Evolutionary conservation across 148 eudicot species (phyloP).

Genomic region (Heliosperma pusillum): DNA sequence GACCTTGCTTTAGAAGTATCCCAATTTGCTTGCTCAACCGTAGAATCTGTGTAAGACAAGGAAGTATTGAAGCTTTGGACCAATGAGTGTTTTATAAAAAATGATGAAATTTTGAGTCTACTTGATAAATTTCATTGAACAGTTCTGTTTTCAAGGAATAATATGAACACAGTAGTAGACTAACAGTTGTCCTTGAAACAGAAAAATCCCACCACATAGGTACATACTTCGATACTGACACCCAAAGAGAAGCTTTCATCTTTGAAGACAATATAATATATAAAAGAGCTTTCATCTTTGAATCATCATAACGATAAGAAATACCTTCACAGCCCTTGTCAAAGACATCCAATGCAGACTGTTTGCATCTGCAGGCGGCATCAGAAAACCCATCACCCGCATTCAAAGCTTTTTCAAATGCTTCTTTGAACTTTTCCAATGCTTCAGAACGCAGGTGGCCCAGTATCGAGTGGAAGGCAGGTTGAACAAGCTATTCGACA

Average conservation of each 20-base stretch:
- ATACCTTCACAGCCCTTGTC: constrained; percentile 56
- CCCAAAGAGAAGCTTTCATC: neutral
- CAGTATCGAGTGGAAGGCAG: constrained; percentile 74
- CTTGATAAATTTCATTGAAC: too few species aligned
- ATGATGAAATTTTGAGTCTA: neutral
- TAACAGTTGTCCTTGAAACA: neutral
- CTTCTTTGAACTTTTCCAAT: constrained; percentile 59
- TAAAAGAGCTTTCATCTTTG: neutral
- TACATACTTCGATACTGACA: neutral
- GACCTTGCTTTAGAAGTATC: constrained; percentile 73
- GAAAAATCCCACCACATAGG: neutral
- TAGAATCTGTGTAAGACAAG: constrained; percentile 44
- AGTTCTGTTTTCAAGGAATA: too few species aligned
- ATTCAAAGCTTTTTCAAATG: constrained; percentile 67
- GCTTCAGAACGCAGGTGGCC: constrained; percentile 74
- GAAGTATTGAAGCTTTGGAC: constrained; percentile 4
- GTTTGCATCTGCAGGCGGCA: constrained; percentile 55
- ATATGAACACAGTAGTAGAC: neutral
- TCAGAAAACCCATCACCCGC: constrained; percentile 68
- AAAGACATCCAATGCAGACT: constrained; percentile 45
- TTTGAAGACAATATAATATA: neutral
- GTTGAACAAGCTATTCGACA: constrained; percentile 62
- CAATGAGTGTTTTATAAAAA: too few species aligned
- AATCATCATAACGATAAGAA: too few species aligned
- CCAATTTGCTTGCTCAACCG: constrained; percentile 77